Evolutionary conservation across 106 monocot genomes (phyloP).

Genomic region (Dioscorea alata): DNA sequence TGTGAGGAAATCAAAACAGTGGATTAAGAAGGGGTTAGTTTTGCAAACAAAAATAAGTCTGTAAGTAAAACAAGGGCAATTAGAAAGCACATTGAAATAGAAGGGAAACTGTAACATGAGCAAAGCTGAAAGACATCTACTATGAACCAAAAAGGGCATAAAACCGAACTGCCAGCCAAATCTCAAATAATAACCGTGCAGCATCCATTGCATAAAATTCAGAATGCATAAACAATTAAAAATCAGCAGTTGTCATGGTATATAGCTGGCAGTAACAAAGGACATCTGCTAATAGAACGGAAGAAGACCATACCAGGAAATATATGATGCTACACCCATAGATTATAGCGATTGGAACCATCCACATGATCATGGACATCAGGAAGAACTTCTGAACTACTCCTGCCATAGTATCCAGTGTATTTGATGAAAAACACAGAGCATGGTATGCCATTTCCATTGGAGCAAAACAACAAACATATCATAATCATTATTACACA

Average conservation of each 20-base stretch:
- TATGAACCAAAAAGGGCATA: too few species aligned
- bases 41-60: too few species aligned
- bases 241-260: background rate
- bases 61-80: too few species aligned
- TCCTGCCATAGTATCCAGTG: background rate
- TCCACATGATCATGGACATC: background rate
- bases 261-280: background rate
- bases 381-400: slow-evolving; percentile 3
- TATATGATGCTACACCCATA: slow-evolving; percentile 5
- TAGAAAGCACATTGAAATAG: background rate
- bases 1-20: too few species aligned
- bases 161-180: background rate
- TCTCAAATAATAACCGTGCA: background rate
- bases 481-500: too few species aligned
- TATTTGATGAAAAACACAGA: too few species aligned
- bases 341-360: slow-evolving; percentile 8
- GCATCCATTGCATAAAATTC: too few species aligned
- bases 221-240: background rate
- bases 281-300: background rate
- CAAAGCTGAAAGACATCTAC: background rate
- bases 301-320: slow-evolving; percentile 6
- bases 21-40: too few species aligned
- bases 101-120: background rate
- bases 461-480: too few species aligned
- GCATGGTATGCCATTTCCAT: too few species aligned